These are phyloP conservation scores for Leishmania arabica DNA, from an alignment of 208 protist species.

Conservation along the genomic window DNA sequence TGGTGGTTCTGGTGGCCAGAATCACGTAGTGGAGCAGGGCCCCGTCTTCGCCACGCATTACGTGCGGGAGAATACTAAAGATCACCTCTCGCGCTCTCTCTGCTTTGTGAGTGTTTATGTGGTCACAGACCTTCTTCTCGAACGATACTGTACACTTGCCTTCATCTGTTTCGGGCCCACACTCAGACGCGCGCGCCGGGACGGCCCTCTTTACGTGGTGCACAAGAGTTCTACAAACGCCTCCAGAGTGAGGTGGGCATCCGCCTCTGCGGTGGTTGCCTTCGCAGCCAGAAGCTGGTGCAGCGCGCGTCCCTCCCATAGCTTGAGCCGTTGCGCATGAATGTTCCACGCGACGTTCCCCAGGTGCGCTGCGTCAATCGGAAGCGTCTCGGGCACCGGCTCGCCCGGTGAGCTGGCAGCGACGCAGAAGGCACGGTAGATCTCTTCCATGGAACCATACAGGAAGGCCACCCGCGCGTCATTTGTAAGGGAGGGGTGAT, in stretches of 20 bases:
- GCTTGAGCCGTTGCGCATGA: background rate
- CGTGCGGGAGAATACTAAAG: background rate
- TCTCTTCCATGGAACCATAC: conserved; percentile 27
- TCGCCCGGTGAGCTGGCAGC: conserved; percentile 11
- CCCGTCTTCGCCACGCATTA: background rate
- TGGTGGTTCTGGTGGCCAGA: background rate
- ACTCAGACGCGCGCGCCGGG: background rate
- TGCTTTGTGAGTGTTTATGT: background rate
- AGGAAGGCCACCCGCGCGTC: conserved; percentile 4
- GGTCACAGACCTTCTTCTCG: background rate
- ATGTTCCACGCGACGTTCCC: conserved; percentile 17
- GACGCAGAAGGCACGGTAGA: conserved; percentile 14
- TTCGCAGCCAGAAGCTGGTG: conserved; percentile 8
- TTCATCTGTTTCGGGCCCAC: background rate
- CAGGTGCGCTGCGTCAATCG: conserved; percentile 24
- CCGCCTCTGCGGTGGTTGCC: background rate
- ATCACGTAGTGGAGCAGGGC: background rate
- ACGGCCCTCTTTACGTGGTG: background rate
- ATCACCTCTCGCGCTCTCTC: background rate
- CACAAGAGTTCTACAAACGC: conserved; percentile 24
- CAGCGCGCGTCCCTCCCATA: conserved; percentile 16
- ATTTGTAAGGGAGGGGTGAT: background rate
- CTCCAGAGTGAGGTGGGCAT: background rate
- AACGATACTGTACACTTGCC: background rate
- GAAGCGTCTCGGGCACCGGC: conserved; percentile 16